Evolutionary conservation across 371 early-diverging fungal genomes (phyloP).

Genomic region (Syncephalastrum racemosum): DNA sequence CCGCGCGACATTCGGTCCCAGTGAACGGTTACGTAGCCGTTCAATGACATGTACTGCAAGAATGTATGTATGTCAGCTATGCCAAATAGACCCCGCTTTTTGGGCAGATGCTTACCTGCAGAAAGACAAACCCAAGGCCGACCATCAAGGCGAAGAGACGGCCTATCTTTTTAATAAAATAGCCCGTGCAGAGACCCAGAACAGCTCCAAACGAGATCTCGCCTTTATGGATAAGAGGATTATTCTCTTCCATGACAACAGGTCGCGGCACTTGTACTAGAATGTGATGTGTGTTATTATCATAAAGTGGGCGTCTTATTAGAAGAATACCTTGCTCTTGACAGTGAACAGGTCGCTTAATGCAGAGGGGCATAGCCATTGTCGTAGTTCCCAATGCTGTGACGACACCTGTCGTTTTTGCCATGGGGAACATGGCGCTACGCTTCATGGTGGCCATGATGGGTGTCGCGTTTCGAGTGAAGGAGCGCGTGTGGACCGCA

Average conservation of each 20-base stretch:
- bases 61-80: neutral
- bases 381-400: too few relatives aligned
- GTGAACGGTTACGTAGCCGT: slow-evolving; percentile 58
- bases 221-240: slow-evolving; percentile 30
- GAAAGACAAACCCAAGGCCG: slow-evolving; percentile 43
- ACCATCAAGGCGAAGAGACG: slow-evolving; percentile 39
- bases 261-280: too few relatives aligned
- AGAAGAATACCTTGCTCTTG: too few relatives aligned
- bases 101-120: slow-evolving; percentile 30
- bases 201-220: slow-evolving; percentile 48
- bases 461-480: too few relatives aligned
- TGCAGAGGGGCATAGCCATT: too few relatives aligned
- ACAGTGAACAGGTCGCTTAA: too few relatives aligned
- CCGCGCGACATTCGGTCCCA: slow-evolving; percentile 54
- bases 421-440: too few relatives aligned
- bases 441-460: too few relatives aligned
- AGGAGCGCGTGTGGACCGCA: too few relatives aligned
- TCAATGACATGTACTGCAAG: slow-evolving; percentile 41
- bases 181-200: slow-evolving; percentile 51
- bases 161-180: slow-evolving; percentile 46
- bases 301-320: too few relatives aligned
- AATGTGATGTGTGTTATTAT: too few relatives aligned
- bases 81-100: neutral
- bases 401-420: too few relatives aligned
- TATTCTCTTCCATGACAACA: slow-evolving; percentile 1